A percentile compares a stretch with the other conserved stretches of the same genome.
These are phyloP conservation scores for Claviceps lovelessii DNA, from an alignment of 2,329 filamentous ascomycete species.

Conservation along the genomic window DNA sequence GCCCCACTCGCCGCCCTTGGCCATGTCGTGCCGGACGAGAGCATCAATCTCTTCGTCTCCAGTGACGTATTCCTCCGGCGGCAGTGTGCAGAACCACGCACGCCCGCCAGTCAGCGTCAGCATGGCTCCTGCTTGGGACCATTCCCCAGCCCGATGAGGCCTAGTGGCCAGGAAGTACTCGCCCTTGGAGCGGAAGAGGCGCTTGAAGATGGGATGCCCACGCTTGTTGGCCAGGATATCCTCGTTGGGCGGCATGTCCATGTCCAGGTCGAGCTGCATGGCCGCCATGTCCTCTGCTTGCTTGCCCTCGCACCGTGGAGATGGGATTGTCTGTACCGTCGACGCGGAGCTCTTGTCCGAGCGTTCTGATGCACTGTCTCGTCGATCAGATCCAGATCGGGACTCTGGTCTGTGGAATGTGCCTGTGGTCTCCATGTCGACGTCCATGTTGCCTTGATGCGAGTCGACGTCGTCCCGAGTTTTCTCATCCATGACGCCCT, in stretches of 20 bases:
- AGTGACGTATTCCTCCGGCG: constrained; percentile 34
- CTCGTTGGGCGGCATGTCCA: constrained; percentile 22
- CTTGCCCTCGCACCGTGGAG: constrained; percentile 2
- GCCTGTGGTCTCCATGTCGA: constrained; percentile 10
- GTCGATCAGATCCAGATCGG: constrained; percentile 1
- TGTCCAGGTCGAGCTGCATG: not conserved
- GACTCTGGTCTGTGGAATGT: constrained; percentile 3
- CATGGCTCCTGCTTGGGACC: constrained; percentile 52
- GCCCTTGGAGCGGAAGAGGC: constrained; percentile 49
- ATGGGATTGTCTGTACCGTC: constrained; percentile 12
- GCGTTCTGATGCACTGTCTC: constrained; percentile 4
- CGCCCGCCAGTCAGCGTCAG: constrained; percentile 42
- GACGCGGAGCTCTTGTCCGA: constrained; percentile 14
- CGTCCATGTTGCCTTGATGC: constrained; percentile 6
- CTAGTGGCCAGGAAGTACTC: constrained; percentile 46
- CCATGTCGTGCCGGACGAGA: constrained; percentile 34
- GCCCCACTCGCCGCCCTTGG: constrained; percentile 47
- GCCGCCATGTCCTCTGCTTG: not conserved
- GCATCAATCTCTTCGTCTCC: constrained; percentile 32
- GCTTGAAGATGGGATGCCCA: constrained; percentile 34
- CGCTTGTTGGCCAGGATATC: constrained; percentile 41
- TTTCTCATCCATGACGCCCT: constrained; percentile 14
- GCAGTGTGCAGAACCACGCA: constrained; percentile 45
- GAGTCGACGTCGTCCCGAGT: constrained; percentile 4
- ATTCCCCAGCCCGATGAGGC: constrained; percentile 39